Evolutionary conservation across 345 rosid genomes (phyloP), one percentile per base, ranked within the genome.

Genomic region (Trapa incisa): DNA sequence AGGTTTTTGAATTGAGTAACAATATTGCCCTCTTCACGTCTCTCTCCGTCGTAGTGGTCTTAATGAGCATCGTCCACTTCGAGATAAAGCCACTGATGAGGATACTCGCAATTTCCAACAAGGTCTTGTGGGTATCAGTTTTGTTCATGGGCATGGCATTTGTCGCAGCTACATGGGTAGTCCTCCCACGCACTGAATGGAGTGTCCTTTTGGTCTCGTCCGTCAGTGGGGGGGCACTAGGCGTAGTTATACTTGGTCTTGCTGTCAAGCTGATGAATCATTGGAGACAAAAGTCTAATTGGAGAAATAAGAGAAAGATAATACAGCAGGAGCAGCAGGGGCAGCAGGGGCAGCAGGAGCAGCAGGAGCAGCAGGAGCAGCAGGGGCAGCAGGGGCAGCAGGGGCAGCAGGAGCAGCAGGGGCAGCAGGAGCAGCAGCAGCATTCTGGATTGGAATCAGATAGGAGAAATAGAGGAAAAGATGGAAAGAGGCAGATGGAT

Each of bases 141-240:
- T 84, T 81, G 38, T 85, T 83, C 75, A 75, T 87, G 85, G 86
- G 86, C 0, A 72, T 80, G 0, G 92, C 89, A 50, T 81, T 78
- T 43, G 42, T 87, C 6, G 87, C 89, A 0, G 86, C 84, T 5
- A 77, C 82, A 66, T 87, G 86, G 84, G 76, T 84, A 37, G 70
- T 79, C 38, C 47, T 85, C 70, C 92, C 87, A 2, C 45, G 2
- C 66, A 41, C 43, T 3, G 43, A 33, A 37, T 42, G 47, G 63
- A 58, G 63, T 58, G 52, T 48, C 2, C 32, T 10, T 37, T 29
- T 9, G 37, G 22, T 32, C 61, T 57, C 32, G 32, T 22, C 37
- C 33, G 32, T 57, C 36, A 32, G 61, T 12, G 37, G 33, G 29
- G 61, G 61, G 32, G 32, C 61, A 57, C 36, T 29, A 6, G 61